Base-by-base conservation (phyloP, 306 rosid species). In the Vigna hirtella region DNA sequence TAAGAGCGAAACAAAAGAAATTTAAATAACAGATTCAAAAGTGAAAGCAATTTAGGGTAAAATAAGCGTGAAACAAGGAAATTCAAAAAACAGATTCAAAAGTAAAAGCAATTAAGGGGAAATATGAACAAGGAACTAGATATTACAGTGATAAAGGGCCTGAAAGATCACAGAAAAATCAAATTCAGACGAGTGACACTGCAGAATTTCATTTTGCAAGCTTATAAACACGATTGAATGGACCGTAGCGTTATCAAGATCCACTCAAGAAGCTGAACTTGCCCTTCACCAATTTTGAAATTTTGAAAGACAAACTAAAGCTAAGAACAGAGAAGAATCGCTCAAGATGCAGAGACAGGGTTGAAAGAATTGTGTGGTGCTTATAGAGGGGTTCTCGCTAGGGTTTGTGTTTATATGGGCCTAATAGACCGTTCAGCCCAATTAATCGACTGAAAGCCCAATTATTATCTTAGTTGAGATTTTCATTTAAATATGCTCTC, bases 201-300 rank as follows among this genome's bases (percentile, higher is more conserved):
- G 95, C 71, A 71, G 52, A 55, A 10, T 58, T 82, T n/a, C 0
- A 58, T 91, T 15, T 93, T 47, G 91, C 98, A 93, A 93, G 92
- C 63, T 80, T 83, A 34, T 13, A 52, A 36, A 80, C 0, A 61
- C 6, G n/a, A 75, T 70, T 87, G 97, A 73, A 57, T 66, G 85
- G 48, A 85, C 72, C 89, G 74, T 85, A 0, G 11, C 5, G 17
- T n/a, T 1, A 0, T 69, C 53, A 12, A 69, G 77, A 63, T 76
- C 81, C 87, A 84, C 66, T 58, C 97, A 93, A 91, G 93, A 93
- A 88, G 94, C 94, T 91, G 91, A 70, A 16, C 89, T 89, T 90
- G 96, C 93, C 63, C 66, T 72, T 30, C 18, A 47, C 7, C 24
- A 12, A 0, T 11, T 0, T 34, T 1, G 0, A 15, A 63, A 18